Evolutionary conservation across 306 rosid species (phyloP).

Genomic region (Rubus idaeus): DNA sequence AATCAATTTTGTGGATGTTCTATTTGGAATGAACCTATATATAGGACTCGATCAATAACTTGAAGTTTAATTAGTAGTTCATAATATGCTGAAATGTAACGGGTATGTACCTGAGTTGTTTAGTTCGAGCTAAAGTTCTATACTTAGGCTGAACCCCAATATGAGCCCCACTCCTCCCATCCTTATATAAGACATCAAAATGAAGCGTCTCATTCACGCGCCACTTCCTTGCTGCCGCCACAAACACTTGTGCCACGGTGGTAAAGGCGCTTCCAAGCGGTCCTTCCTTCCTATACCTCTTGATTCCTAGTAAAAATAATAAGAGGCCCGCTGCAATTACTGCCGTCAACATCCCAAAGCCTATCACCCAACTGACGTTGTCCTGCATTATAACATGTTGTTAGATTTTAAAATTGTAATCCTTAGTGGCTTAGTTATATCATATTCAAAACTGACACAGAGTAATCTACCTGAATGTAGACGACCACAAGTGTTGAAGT

Average conservation of each 20-base stretch:
- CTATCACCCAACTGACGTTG: slow-evolving; percentile 29
- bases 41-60: too few relatives aligned
- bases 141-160: neutral
- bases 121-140: slow-evolving; percentile 33
- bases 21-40: too few relatives aligned
- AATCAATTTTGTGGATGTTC: too few relatives aligned
- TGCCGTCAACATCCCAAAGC: slow-evolving; percentile 17
- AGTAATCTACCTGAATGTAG: slow-evolving; percentile 60
- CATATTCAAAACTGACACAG: neutral
- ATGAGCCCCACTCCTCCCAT: too few relatives aligned
- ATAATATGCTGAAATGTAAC: too few relatives aligned
- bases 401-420: neutral
- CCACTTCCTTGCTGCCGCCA: slow-evolving; percentile 30
- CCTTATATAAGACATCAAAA: too few relatives aligned
- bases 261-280: slow-evolving; percentile 34
- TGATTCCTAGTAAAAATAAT: slow-evolving; percentile 23
- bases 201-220: slow-evolving; percentile 8
- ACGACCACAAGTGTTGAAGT: slow-evolving; percentile 46
- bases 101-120: slow-evolving; percentile 48
- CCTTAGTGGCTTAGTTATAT: too few relatives aligned
- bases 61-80: neutral
- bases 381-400: slow-evolving; percentile 12
- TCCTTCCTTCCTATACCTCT: slow-evolving; percentile 17
- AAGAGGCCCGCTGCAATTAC: slow-evolving; percentile 6
- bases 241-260: slow-evolving; percentile 19